These are phyloP conservation scores for Xylariomycetidae sp. DNA, from an alignment of 2,329 filamentous ascomycete genomes.

Conservation along the genomic window DNA sequence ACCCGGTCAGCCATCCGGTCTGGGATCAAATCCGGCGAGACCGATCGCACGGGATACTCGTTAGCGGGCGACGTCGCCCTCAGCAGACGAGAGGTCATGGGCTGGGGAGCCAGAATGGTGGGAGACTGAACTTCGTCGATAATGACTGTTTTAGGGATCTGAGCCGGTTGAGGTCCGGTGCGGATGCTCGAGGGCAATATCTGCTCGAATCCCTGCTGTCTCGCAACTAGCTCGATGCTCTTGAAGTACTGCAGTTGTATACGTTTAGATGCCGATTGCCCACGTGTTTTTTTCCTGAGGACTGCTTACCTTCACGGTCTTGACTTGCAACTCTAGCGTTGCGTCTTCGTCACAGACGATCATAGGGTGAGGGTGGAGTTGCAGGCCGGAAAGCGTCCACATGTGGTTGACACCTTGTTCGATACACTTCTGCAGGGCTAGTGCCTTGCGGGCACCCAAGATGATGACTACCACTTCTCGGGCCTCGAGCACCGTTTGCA, in stretches of 20 bases:
- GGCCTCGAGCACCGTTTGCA: conserved; percentile 77
- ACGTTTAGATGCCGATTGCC: not conserved
- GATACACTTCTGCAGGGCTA: conserved; percentile 74
- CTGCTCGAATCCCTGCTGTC: conserved; percentile 52
- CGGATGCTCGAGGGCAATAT: conserved; percentile 53
- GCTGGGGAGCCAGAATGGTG: conserved; percentile 49
- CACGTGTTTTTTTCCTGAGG: not conserved
- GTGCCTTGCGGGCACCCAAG: conserved; percentile 73
- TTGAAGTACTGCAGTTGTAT: conserved; percentile 63
- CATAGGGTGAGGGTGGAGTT: conserved; percentile 76
- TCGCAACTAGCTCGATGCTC: conserved; percentile 62
- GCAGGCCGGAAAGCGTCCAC: conserved; percentile 81
- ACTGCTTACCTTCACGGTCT: conserved; percentile 58
- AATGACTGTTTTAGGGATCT: conserved; percentile 32
- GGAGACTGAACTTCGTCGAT: conserved; percentile 34
- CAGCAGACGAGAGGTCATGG: conserved; percentile 50
- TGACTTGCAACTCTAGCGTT: conserved; percentile 67
- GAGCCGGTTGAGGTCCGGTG: conserved; percentile 39
- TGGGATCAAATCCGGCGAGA: conserved; percentile 56
- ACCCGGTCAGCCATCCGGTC: conserved; percentile 59
- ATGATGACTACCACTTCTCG: conserved; percentile 80
- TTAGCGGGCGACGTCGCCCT: conserved; percentile 50
- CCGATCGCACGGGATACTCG: conserved; percentile 51
- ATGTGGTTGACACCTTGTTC: conserved; percentile 84
- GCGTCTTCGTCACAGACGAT: conserved; percentile 81